Base-by-base conservation (phyloP, 1,139 yeast genomes). In the Suhomyces choctaworum region DNA sequence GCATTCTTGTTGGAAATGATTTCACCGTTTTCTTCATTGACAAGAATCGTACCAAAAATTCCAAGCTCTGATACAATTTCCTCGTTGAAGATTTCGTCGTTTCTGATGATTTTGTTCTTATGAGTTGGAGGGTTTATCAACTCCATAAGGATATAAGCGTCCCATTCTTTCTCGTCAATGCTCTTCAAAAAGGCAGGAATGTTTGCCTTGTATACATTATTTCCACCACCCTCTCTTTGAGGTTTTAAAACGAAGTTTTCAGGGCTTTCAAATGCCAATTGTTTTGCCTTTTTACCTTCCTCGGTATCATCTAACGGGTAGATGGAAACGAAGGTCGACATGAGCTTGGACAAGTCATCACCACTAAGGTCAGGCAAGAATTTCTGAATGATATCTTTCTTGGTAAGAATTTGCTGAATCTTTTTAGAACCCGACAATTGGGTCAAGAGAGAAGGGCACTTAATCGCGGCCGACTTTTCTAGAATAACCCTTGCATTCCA, bases 201-300 rank as follows among this genome's bases (percentile, higher is more conserved):
- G 47, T 87, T 83, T 30, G 77, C 76, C 51, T 86, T 86, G 64
- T 92, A 92, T 35, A 92, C 75, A 56, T 92, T 92, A 60, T 92
- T 89, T 15, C 98, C 98, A 15, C 84, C 83, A 24, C 98, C 98
- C 67, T 92, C 98, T 66, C 98, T 78, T 62, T 94, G 98, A 3
- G 98, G 98, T 56, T 92, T 92, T 50, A 92, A 70, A 1, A 92
- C 98, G 58, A 70, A 92, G 22, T 73, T 71, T 40, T 76, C 76
- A 1, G 97, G 92, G 1, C 62, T 46, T 42, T 78, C 78, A 32
- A 82, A 64, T 2, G 95, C 96, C 34, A 87, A 61, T 41, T 73
- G 65, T 42, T 77, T 78, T 4, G 95, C 97, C 26, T 54, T 40
- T 32, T 58, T 50, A 1, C 97, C 97, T 27, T 72, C 73, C 20